Conservation (phyloP, 306 rosid genomes). For the Sechiopsis laciniata region DNA sequence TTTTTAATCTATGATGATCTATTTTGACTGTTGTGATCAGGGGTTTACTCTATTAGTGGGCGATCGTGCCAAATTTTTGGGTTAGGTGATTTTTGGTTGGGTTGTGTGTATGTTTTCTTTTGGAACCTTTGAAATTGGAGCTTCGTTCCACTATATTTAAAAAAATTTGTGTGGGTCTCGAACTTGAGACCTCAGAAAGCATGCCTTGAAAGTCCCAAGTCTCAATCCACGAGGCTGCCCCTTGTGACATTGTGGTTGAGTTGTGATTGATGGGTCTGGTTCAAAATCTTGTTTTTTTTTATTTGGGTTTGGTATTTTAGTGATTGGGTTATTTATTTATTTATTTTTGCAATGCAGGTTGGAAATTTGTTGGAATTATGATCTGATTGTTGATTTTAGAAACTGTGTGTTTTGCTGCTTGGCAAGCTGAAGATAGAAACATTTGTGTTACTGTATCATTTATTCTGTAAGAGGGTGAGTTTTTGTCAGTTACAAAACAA, state of each 20-base stretch:
- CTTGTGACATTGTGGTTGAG: neutral
- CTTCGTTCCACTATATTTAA: too few species aligned
- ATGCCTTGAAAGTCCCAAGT: too few species aligned
- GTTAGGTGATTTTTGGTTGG: slow-evolving; percentile 15
- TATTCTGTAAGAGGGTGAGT: neutral
- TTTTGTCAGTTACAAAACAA: neutral
- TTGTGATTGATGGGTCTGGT: slow-evolving; percentile 4
- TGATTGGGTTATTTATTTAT: neutral
- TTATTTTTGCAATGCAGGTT: neutral
- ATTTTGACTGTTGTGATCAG: neutral
- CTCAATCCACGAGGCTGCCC: too few species aligned
- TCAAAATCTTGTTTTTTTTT: neutral
- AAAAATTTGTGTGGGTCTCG: too few species aligned
- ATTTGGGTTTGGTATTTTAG: neutral
- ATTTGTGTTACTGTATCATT: neutral
- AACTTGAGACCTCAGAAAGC: too few species aligned
- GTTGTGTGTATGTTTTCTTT: neutral
- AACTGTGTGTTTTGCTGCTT: slow-evolving; percentile 12
- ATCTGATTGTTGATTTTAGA: neutral
- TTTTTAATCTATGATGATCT: neutral
- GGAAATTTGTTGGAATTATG: neutral
- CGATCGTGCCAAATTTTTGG: slow-evolving; percentile 9
- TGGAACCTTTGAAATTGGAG: too few species aligned
- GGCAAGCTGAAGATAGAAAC: neutral
- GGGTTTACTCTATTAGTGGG: slow-evolving; percentile 16